A percentile compares a stretch with the other conserved stretches of the same genome.
These are phyloP conservation scores for Chenopodium formosanum DNA, from an alignment of 148 eudicot species.

Conservation along the genomic window DNA sequence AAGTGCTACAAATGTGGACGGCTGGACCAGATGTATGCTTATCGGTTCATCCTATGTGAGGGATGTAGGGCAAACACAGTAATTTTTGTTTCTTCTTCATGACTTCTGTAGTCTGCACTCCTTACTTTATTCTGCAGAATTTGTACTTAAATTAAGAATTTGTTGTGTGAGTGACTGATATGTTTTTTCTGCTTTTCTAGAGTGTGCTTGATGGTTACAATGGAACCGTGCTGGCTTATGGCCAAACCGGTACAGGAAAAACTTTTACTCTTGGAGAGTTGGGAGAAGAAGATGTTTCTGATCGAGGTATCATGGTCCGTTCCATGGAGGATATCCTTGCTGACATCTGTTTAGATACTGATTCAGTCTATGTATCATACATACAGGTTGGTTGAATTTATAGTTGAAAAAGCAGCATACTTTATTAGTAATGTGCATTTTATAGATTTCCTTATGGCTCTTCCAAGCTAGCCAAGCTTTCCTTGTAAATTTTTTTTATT, in stretches of 20 bases:
- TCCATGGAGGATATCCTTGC: slow-evolving; percentile 94
- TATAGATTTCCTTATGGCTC: background rate
- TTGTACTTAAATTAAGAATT: background rate
- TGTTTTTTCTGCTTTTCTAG: slow-evolving; percentile 35
- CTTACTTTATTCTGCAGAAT: slow-evolving; percentile 6
- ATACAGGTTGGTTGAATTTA: slow-evolving; percentile 62
- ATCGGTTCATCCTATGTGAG: no score
- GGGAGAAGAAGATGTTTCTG: slow-evolving; percentile 89
- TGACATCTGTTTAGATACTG: slow-evolving; percentile 64
- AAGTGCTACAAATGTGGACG: background rate
- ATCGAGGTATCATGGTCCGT: slow-evolving; percentile 99
- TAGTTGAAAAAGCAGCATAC: slow-evolving; percentile 4
- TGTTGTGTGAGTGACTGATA: slow-evolving; percentile 20
- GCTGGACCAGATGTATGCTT: background rate
- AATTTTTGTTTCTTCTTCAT: background rate
- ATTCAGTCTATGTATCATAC: slow-evolving; percentile 77
- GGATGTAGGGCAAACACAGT: background rate
- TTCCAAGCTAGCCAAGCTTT: slow-evolving; percentile 1
- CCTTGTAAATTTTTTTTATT: background rate
- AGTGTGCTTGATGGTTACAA: slow-evolving; percentile 98
- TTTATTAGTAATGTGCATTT: background rate
- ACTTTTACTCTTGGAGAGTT: slow-evolving; percentile 93
- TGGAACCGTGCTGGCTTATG: slow-evolving; percentile 99
- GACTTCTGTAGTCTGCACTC: slow-evolving; percentile 9
- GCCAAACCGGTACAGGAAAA: slow-evolving; percentile 99